A percentile compares a stretch with the other conserved stretches of the same genome.
Evolutionary conservation across 169 alveolate genomes (phyloP).

Genomic region (Plasmodium ovale): DNA sequence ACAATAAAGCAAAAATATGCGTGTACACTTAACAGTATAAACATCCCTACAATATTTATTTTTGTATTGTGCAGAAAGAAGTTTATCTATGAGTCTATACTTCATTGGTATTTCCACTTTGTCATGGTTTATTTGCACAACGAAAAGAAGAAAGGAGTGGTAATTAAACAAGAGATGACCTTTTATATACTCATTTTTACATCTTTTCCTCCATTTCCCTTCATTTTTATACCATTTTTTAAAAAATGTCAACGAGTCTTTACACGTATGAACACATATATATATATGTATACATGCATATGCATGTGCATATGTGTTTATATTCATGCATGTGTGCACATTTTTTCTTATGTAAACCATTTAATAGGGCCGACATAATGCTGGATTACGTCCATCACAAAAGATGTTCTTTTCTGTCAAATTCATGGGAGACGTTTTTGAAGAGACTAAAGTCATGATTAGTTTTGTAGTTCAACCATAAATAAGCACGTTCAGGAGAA

Average conservation of each 20-base stretch:
- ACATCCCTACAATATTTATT: background rate
- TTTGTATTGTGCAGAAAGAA: constrained; percentile 49
- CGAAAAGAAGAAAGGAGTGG: constrained; percentile 75
- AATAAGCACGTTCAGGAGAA: too few relatives aligned
- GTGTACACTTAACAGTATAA: too few relatives aligned
- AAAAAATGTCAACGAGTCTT: too few relatives aligned
- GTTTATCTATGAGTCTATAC: constrained; percentile 57
- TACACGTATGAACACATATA: too few relatives aligned
- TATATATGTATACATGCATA: too few relatives aligned
- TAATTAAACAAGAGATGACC: constrained; percentile 2
- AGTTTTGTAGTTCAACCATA: too few relatives aligned
- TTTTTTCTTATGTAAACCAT: background rate
- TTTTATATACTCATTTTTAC: background rate
- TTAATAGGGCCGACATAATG: constrained; percentile 75
- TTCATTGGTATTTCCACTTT: constrained; percentile 53
- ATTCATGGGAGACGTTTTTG: constrained; percentile 49
- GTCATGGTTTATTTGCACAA: constrained; percentile 61
- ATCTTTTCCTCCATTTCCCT: too few relatives aligned
- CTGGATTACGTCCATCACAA: constrained; percentile 75
- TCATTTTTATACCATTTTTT: too few relatives aligned
- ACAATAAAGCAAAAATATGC: background rate
- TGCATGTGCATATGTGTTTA: background rate
- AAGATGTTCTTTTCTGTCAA: constrained; percentile 73
- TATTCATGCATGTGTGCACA: background rate
- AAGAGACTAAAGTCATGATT: constrained; percentile 42